Evolutionary conservation across 2,329 filamentous ascomycete species (phyloP).

Genomic region (Juglanconis oblonga): DNA sequence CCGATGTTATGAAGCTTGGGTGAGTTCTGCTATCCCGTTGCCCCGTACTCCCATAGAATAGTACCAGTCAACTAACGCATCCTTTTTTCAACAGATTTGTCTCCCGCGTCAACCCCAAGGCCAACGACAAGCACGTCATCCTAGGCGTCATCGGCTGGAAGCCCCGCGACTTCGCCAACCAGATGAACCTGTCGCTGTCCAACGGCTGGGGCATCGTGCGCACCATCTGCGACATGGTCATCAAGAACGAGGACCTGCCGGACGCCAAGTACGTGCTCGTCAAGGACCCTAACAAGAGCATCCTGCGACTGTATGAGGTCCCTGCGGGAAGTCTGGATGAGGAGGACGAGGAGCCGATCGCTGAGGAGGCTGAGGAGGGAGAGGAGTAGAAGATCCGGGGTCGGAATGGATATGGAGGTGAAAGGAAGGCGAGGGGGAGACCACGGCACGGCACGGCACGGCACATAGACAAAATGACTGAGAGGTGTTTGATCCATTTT

Average conservation of each 20-base stretch:
- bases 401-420: background rate
- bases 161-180: slow-evolving; percentile 89
- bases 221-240: slow-evolving; percentile 93
- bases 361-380: slow-evolving; percentile 52
- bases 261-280: slow-evolving; percentile 80
- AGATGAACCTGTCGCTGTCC: slow-evolving; percentile 96
- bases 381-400: slow-evolving; percentile 36
- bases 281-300: slow-evolving; percentile 95
- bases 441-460: background rate
- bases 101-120: slow-evolving; percentile 87
- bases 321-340: slow-evolving; percentile 88
- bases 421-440: slow-evolving; percentile 25
- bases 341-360: slow-evolving; percentile 65
- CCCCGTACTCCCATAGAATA: background rate
- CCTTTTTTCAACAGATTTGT: slow-evolving; percentile 66
- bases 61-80: slow-evolving; percentile 24
- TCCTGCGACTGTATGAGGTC: slow-evolving; percentile 89
- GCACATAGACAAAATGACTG: background rate
- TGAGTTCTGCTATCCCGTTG: slow-evolving; percentile 41
- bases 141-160: slow-evolving; percentile 97
- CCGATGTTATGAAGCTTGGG: slow-evolving; percentile 99
- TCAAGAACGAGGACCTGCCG: slow-evolving; percentile 54
- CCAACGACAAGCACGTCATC: slow-evolving; percentile 89
- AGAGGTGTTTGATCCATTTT: background rate
- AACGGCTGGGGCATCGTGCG: slow-evolving; percentile 99